phyloP scores from a whole-genome alignment of 176 grass and related monocot genomes.

The Carex scoparia region DNA sequence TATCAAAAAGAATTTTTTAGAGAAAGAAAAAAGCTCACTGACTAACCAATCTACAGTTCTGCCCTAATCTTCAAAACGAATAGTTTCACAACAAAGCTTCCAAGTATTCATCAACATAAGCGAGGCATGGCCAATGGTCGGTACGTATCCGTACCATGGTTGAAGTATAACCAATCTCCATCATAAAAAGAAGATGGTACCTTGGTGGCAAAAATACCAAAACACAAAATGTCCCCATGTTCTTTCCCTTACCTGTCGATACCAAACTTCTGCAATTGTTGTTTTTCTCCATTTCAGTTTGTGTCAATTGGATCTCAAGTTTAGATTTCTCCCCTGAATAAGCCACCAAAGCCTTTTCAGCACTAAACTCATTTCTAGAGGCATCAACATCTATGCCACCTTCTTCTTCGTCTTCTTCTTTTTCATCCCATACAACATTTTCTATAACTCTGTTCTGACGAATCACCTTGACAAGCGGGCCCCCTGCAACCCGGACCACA shows the following conservation, averaged over 20 bases:
- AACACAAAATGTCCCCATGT: conserved; percentile 54
- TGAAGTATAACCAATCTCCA: conserved; percentile 72
- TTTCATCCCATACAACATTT: conserved; percentile 54
- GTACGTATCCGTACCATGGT: conserved; percentile 88
- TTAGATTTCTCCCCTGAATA: conserved; percentile 33
- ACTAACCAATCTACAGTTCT: conserved; percentile 44
- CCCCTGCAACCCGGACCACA: conserved; percentile 62
- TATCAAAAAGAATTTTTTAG: conserved; percentile 25
- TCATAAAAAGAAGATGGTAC: conserved; percentile 92
- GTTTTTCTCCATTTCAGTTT: conserved; percentile 35
- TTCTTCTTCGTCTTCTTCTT: conserved; percentile 38
- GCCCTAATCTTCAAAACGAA: conserved; percentile 26
- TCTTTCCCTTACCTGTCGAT: conserved; percentile 40
- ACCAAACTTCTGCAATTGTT: conserved; percentile 28
- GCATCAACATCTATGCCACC: neutral
- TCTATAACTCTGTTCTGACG: conserved; percentile 63
- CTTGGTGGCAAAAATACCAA: conserved; percentile 87
- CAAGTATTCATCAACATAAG: conserved; percentile 93
- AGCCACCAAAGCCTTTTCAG: conserved; percentile 63
- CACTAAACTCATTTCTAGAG: conserved; percentile 22
- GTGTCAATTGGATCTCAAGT: neutral
- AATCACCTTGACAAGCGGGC: conserved; percentile 48
- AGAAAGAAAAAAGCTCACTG: conserved; percentile 20
- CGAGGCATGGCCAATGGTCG: conserved; percentile 96
- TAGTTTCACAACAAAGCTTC: conserved; percentile 63